Conservation (phyloP, 1,284 basidiomycete genomes). For the Amylostereum chailletii region DNA sequence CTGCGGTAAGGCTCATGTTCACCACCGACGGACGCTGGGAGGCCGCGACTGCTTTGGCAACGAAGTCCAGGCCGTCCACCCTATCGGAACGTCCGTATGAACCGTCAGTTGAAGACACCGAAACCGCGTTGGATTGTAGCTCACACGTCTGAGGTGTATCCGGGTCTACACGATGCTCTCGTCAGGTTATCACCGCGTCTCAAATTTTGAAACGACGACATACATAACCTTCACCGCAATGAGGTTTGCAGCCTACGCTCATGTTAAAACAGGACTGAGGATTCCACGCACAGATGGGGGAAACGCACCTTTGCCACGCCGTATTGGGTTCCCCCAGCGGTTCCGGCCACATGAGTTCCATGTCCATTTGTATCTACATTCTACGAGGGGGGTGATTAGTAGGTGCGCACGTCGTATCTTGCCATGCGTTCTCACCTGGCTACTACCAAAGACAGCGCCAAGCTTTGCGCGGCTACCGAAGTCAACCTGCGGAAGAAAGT, state of each 20-base stretch:
- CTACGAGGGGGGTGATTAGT: neutral
- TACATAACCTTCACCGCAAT: constrained; percentile 68
- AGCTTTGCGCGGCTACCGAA: constrained; percentile 65
- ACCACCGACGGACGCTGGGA: constrained; percentile 54
- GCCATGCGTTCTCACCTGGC: no score
- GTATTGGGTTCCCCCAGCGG: constrained; percentile 47
- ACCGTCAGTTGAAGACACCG: no score
- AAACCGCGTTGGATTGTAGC: neutral
- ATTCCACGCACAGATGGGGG: no score
- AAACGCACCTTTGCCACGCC: constrained; percentile 53
- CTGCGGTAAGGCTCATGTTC: constrained; percentile 67
- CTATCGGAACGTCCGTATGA: constrained; percentile 19
- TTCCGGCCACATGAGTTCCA: constrained; percentile 36
- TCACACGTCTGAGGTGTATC: constrained; percentile 15
- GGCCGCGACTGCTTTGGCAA: constrained; percentile 31
- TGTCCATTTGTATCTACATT: constrained; percentile 17
- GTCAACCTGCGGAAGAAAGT: constrained; percentile 26
- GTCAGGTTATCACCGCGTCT: no score
- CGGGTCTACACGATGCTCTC: constrained; percentile 37
- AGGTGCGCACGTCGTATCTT: no score
- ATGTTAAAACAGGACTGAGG: no score
- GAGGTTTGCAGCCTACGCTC: constrained; percentile 31
- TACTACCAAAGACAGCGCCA: constrained; percentile 41
- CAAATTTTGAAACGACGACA: no score
- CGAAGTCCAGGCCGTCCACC: constrained; percentile 38